Evolutionary conservation across 2,329 filamentous ascomycete genomes (phyloP), one percentile per base, ranked within the genome.

Genomic region (Aspergillus ochraceoroseus): DNA sequence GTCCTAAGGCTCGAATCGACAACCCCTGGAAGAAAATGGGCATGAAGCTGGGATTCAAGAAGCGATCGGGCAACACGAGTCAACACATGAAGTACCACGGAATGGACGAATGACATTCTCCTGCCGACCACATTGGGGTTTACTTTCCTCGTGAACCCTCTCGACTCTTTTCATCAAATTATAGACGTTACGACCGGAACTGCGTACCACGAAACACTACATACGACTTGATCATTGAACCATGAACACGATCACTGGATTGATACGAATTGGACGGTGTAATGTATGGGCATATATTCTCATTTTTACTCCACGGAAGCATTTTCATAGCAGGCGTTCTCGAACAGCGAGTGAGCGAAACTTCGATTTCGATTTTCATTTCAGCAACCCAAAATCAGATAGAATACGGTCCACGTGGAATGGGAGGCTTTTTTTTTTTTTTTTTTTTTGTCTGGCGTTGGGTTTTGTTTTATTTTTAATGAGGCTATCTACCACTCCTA

Each of bases 11-110:
- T 44, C 63, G 66, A 45, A 55, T 64, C 44, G 67, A 73, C 34
- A 71, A 72, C 49, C 66, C 70, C 4, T 74, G 71, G 70, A 74
- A 72, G 56, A 73, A 73, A 49, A 71, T 72, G 69, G 70, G 70
- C 2, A 67, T 71, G 61, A 73, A 71, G 52, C 54, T 74, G 38
- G 65, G 65, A 9, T 68, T 66, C 44, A 68, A 66, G 47, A 67
- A 67, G 49, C 59, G 57, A 14, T 58, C 60, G 13, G 51, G 52
- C 17, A 46, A 49, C 6, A 48, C 48, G 23, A 55, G 50, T 37
- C 53, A 55, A 35, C 54, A 54, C 43, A 46, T 53, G 37, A 50
- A 51, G 44, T 49, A 54, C 22, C 42, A 49, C 27, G 46, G 50
- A 33, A 54, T 46, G 43, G 57, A 61, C 25, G 54, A 57, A 43